Percentiles rank a stretch among this genome's conserved stretches.
These are phyloP conservation scores for Botrytis sinoallii DNA, from an alignment of 2,329 filamentous ascomycete genomes.

Conservation along the genomic window DNA sequence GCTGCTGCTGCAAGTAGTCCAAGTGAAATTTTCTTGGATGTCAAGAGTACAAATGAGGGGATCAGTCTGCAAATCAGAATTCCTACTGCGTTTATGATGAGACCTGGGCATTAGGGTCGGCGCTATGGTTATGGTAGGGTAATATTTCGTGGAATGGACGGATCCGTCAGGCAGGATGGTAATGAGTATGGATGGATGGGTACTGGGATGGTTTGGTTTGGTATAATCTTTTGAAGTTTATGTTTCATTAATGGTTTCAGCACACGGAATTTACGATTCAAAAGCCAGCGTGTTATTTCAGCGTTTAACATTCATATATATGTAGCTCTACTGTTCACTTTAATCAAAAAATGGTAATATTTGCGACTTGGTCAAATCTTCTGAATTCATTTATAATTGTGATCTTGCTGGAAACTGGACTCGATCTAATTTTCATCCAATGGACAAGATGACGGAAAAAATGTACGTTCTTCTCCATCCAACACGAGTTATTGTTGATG, in stretches of 20 bases:
- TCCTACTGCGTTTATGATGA: slow-evolving; percentile 20
- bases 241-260: background rate
- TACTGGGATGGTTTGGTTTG: background rate
- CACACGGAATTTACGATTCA: background rate
- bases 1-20: background rate
- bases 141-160: slow-evolving; percentile 54
- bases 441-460: background rate
- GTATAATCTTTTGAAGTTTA: background rate
- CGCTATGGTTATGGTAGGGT: background rate
- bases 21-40: slow-evolving; percentile 21
- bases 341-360: background rate
- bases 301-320: background rate
- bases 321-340: background rate
- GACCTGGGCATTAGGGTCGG: background rate
- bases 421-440: too few species aligned
- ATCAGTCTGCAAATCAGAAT: slow-evolving; percentile 20
- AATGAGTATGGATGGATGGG: background rate
- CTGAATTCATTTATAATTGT: background rate
- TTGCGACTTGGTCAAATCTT: background rate
- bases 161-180: slow-evolving; percentile 50
- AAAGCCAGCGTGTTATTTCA: background rate
- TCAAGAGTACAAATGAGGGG: slow-evolving; percentile 20
- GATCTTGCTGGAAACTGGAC: background rate
- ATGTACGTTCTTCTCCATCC: background rate
- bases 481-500: background rate